These are phyloP conservation scores for Fusarium sp. DNA, from an alignment of 2,329 filamentous ascomycete genomes.

Conservation along the genomic window DNA sequence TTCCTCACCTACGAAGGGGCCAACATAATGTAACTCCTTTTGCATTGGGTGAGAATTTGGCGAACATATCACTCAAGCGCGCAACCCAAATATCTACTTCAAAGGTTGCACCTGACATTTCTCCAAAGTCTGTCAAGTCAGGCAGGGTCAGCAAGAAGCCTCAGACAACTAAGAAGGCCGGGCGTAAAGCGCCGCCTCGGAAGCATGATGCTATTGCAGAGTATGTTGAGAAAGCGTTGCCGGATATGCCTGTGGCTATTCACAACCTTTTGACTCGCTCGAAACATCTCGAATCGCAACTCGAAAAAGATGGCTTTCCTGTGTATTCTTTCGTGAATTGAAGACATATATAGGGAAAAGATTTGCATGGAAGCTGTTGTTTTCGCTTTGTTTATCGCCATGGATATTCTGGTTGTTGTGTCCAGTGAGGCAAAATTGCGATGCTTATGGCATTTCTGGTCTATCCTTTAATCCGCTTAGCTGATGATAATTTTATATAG, in stretches of 20 bases:
- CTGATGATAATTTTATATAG: not conserved
- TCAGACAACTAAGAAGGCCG: not conserved
- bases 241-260: slow-evolving; percentile 33
- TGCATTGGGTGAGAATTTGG: not conserved
- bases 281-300: slow-evolving; percentile 15
- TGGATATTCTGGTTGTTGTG: not conserved
- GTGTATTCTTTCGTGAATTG: not conserved
- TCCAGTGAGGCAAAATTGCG: slow-evolving; percentile 5
- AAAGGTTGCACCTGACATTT: not conserved
- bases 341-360: not conserved
- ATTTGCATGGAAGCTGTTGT: not conserved
- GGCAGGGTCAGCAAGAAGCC: slow-evolving; percentile 11
- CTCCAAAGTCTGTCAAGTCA: not conserved
- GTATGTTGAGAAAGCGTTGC: not conserved
- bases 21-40: not conserved
- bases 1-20: not conserved
- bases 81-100: not conserved
- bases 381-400: not conserved
- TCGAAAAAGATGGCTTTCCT: slow-evolving; percentile 7
- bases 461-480: not conserved
- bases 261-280: slow-evolving; percentile 30
- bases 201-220: not conserved
- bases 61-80: slow-evolving; percentile 6
- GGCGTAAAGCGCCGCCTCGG: not conserved
- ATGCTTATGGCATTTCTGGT: not conserved